phyloP scores from a whole-genome alignment of 768 basidiomycete species.

The Thelephora ganbajun region DNA sequence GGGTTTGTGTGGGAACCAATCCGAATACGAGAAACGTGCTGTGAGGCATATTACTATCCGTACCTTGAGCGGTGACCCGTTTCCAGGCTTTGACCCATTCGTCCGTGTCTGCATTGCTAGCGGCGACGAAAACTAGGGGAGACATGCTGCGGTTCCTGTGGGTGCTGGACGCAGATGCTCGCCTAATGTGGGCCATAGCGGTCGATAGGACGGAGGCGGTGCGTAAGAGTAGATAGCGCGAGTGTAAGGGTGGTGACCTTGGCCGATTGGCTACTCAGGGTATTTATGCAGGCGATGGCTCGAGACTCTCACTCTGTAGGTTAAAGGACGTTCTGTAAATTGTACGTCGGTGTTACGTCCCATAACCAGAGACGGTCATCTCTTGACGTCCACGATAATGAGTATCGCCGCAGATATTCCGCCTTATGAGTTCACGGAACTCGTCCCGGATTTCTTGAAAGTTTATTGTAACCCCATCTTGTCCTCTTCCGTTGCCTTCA shows the following conservation, averaged over 20 bases:
- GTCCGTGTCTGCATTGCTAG: conserved; percentile 25
- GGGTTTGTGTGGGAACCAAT: neutral
- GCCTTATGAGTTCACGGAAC: conserved; percentile 42
- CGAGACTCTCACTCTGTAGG: too few relatives aligned
- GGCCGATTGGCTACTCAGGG: too few relatives aligned
- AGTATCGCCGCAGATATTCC: conserved; percentile 27
- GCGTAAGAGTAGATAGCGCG: neutral
- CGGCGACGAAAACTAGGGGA: conserved; percentile 12
- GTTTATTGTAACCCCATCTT: conserved; percentile 5
- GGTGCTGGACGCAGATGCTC: conserved; percentile 17
- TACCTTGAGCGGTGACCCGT: conserved; percentile 42
- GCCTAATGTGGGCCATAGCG: conserved; percentile 17
- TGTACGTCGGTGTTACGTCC: conserved; percentile 2
- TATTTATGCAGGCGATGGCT: too few relatives aligned
- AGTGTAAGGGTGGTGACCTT: neutral
- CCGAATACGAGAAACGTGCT: neutral
- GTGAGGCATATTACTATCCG: conserved; percentile 8
- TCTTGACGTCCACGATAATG: neutral
- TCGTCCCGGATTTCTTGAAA: conserved; percentile 24
- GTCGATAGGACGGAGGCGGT: neutral
- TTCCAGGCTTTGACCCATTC: conserved; percentile 51
- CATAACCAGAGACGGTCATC: neutral
- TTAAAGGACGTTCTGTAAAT: too few relatives aligned
- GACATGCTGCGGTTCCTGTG: conserved; percentile 9
- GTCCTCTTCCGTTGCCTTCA: neutral